Conservation (phyloP, 2,329 filamentous ascomycete genomes). For the Stemphylium lycopersici region DNA sequence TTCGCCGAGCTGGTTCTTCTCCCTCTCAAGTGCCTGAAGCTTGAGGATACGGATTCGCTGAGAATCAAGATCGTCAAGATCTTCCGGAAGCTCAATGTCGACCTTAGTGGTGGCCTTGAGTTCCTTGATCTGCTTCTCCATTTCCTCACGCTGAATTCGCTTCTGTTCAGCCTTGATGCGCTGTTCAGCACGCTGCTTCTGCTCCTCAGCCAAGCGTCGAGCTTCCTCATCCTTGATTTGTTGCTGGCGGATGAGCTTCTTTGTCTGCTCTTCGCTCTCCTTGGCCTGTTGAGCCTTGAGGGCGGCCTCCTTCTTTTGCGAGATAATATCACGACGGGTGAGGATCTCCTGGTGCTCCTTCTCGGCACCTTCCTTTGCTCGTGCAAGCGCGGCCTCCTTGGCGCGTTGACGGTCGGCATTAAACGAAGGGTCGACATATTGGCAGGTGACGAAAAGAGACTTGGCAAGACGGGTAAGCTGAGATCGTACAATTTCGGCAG, state of each 20-base stretch:
- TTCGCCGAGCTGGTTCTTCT: slow-evolving; percentile 96
- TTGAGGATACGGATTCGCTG: slow-evolving; percentile 87
- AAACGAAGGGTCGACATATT: slow-evolving; percentile 91
- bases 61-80: slow-evolving; percentile 70
- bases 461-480: slow-evolving; percentile 92
- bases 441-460: slow-evolving; percentile 89
- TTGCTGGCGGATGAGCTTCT: slow-evolving; percentile 84
- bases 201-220: slow-evolving; percentile 87
- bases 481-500: slow-evolving; percentile 94
- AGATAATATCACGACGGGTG: slow-evolving; percentile 85
- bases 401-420: slow-evolving; percentile 80
- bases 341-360: slow-evolving; percentile 88
- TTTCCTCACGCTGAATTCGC: slow-evolving; percentile 57
- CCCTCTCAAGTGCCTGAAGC: slow-evolving; percentile 91
- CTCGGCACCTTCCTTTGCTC: slow-evolving; percentile 86
- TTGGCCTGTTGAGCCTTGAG: slow-evolving; percentile 84
- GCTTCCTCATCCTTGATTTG: slow-evolving; percentile 89
- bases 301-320: slow-evolving; percentile 97
- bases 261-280: slow-evolving; percentile 89
- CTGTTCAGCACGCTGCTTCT: slow-evolving; percentile 88
- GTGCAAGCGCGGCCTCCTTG: slow-evolving; percentile 78
- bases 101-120: slow-evolving; percentile 90
- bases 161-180: slow-evolving; percentile 68
- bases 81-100: slow-evolving; percentile 79
- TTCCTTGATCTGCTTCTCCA: slow-evolving; percentile 90